phyloP scores from a whole-genome alignment of 768 basidiomycete genomes.

The Udeniomyces megalosporus region DNA sequence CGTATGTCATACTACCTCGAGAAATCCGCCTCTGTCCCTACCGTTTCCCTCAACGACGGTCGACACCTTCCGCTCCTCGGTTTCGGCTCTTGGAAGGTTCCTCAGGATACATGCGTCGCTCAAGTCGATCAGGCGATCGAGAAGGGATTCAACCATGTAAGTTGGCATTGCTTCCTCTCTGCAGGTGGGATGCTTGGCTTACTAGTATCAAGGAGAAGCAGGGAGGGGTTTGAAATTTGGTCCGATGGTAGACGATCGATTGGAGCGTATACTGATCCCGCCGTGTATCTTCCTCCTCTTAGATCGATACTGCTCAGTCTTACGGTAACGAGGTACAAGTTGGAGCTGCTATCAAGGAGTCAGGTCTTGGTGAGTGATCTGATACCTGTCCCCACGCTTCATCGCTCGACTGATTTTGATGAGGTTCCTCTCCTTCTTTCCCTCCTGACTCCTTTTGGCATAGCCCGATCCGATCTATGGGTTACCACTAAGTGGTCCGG shows the following conservation, averaged over 20 bases:
- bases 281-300: conserved; percentile 29
- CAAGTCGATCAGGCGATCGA: conserved; percentile 12
- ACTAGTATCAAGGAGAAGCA: too few species aligned
- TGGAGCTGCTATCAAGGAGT: conserved; percentile 30
- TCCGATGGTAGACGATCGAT: too few species aligned
- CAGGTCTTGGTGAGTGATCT: too few species aligned
- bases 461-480: conserved; percentile 29
- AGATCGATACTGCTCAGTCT: conserved; percentile 39
- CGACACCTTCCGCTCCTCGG: not conserved
- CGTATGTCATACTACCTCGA: too few species aligned
- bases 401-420: too few species aligned
- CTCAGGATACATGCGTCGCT: not conserved
- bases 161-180: conserved; percentile 39
- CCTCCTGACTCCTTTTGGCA: too few species aligned
- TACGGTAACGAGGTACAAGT: conserved; percentile 36
- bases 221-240: too few species aligned
- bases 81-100: conserved; percentile 15
- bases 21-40: too few species aligned
- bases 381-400: too few species aligned
- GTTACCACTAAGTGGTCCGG: conserved; percentile 18
- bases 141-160: conserved; percentile 35
- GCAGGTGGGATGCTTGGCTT: too few species aligned
- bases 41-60: too few species aligned
- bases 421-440: too few species aligned
- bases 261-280: not conserved